Percentiles rank a stretch among this genome's conserved stretches.
Conservation (phyloP, 2,329 filamentous ascomycete species). For the Cladorrhinum sp. region DNA sequence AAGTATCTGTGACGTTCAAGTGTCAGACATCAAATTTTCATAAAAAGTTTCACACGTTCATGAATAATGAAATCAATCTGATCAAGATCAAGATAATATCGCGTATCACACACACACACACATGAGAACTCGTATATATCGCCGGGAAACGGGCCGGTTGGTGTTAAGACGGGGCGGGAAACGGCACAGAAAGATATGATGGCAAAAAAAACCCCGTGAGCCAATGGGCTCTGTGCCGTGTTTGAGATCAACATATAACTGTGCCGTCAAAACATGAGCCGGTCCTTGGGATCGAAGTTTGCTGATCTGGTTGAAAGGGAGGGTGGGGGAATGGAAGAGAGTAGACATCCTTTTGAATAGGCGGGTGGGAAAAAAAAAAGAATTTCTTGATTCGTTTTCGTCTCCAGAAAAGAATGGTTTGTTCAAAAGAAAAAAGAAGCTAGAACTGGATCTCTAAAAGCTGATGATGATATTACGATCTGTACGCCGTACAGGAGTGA, state of each 20-base stretch:
- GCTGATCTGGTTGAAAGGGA: neutral
- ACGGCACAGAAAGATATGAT: neutral
- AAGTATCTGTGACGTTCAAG: too few species aligned
- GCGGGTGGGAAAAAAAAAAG: neutral
- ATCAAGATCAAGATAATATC: neutral
- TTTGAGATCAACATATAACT: neutral
- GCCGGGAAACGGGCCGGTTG: neutral
- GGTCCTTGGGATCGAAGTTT: neutral
- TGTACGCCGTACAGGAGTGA: neutral
- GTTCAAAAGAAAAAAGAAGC: neutral
- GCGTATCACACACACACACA: neutral
- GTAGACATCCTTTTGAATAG: neutral
- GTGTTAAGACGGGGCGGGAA: neutral
- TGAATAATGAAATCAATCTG: too few species aligned
- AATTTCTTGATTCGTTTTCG: neutral
- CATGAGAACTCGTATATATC: neutral
- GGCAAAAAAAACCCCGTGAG: neutral
- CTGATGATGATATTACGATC: too few species aligned
- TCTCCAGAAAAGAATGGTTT: neutral
- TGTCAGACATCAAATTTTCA: too few species aligned
- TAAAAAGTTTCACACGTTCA: too few species aligned
- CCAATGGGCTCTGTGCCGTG: constrained; percentile 4
- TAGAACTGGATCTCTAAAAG: too few species aligned
- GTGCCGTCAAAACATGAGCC: neutral
- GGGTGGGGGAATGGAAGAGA: neutral